Conservation (phyloP, 164 flowering plant genomes). For the Piper betle region DNA sequence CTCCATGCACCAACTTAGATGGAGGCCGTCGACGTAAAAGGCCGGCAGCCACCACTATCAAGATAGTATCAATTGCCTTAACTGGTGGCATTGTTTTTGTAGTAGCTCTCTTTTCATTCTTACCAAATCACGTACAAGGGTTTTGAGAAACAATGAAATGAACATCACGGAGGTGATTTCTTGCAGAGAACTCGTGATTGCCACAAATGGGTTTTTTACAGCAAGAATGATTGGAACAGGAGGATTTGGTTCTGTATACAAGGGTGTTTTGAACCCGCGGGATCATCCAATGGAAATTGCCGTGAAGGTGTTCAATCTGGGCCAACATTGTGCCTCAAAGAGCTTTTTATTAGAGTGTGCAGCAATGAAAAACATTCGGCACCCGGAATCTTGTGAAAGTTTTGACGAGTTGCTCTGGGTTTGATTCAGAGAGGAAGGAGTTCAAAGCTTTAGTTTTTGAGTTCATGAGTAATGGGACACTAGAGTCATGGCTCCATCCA, state of each 20-base stretch:
- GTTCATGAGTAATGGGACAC: constrained; percentile 12
- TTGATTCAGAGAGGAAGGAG: constrained; percentile 19
- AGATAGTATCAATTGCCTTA: not conserved
- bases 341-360: constrained; percentile 23
- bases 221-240: constrained; percentile 3
- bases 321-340: constrained; percentile 14
- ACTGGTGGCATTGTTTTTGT: not conserved
- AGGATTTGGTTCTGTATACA: constrained; percentile 5
- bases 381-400: constrained; percentile 26
- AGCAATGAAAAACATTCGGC: constrained; percentile 19
- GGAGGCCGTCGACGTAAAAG: not conserved
- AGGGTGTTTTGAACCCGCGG: not conserved
- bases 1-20: constrained; percentile 7
- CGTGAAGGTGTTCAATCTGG: constrained; percentile 14
- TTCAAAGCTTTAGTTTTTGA: constrained; percentile 15
- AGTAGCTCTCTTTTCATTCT: not conserved
- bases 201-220: constrained; percentile 1
- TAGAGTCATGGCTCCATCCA: constrained; percentile 8
- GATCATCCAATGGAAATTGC: not conserved
- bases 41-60: not conserved
- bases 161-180: too few relatives aligned
- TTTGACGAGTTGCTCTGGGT: constrained; percentile 15
- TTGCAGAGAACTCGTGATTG: not conserved
- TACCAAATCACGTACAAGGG: too few relatives aligned
- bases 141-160: too few relatives aligned